Conservation (phyloP, 192 early-diverging fungal species). For the Podochytrium sp. region DNA sequence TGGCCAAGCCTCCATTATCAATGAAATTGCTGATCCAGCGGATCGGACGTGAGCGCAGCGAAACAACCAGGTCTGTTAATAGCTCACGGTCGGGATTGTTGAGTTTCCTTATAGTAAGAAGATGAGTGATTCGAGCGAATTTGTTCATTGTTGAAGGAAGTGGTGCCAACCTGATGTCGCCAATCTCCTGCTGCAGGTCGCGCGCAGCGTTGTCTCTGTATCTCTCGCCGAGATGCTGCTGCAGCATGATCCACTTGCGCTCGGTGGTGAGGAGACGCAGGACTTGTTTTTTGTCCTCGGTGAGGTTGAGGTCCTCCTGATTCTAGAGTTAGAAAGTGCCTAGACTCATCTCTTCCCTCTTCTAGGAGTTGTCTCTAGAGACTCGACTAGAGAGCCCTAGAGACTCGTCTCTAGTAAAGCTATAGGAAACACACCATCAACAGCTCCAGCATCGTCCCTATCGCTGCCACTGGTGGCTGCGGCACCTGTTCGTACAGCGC, state of each 20-base stretch:
- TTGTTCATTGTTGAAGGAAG: not conserved
- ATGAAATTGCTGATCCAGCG: conserved; percentile 59
- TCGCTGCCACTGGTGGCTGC: conserved; percentile 43
- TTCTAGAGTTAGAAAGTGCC: no score
- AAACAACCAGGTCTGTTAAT: conserved; percentile 48
- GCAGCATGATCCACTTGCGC: conserved; percentile 57
- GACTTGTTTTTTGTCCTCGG: conserved; percentile 55
- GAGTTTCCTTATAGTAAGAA: conserved; percentile 30
- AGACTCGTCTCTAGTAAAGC: no score
- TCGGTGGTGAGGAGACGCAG: conserved; percentile 43
- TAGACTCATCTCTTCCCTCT: no score
- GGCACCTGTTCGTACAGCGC: conserved; percentile 28
- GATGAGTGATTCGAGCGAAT: not conserved
- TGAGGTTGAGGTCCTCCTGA: conserved; percentile 57
- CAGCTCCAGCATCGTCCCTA: conserved; percentile 55
- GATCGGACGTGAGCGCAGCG: conserved; percentile 52
- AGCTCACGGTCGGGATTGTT: conserved; percentile 44
- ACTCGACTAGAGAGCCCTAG: no score
- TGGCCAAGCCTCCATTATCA: conserved; percentile 56
- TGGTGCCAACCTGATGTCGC: conserved; percentile 35
- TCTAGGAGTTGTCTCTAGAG: no score
- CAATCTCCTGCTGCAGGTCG: conserved; percentile 45
- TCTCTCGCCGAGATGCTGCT: conserved; percentile 50
- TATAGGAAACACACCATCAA: conserved; percentile 47
- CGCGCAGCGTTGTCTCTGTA: conserved; percentile 44